phyloP scores from a whole-genome alignment of 1,139 yeast genomes.

The Taphrina confusa region DNA sequence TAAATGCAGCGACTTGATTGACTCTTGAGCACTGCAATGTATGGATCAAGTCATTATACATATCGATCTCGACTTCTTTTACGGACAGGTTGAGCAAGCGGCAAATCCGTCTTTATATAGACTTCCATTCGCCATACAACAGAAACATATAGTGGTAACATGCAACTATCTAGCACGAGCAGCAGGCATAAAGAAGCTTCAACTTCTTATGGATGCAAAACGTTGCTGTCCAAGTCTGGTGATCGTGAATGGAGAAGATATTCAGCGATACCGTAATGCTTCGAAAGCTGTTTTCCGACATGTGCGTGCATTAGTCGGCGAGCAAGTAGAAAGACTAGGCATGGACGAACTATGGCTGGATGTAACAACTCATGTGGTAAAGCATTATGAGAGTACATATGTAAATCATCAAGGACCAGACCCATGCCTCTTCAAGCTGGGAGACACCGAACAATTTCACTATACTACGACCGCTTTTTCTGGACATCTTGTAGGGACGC shows the following conservation, averaged over 20 bases:
- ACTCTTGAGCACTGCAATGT: no score
- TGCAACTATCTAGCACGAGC: slow-evolving; percentile 47
- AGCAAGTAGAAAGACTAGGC: slow-evolving; percentile 47
- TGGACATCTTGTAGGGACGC: slow-evolving; percentile 13
- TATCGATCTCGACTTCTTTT: slow-evolving; percentile 34
- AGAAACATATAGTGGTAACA: slow-evolving; percentile 47
- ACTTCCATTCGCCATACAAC: slow-evolving; percentile 47
- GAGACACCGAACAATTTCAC: background rate
- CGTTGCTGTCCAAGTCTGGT: slow-evolving; percentile 43
- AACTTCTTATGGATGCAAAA: slow-evolving; percentile 42
- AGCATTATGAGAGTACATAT: background rate
- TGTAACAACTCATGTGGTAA: slow-evolving; percentile 39
- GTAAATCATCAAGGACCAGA: background rate
- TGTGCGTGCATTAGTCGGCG: slow-evolving; percentile 42
- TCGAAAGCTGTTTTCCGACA: slow-evolving; percentile 45
- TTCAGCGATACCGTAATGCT: slow-evolving; percentile 46
- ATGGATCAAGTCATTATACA: slow-evolving; percentile 24
- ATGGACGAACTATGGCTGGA: slow-evolving; percentile 49
- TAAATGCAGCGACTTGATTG: no score
- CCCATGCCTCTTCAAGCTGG: background rate
- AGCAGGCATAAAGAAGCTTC: slow-evolving; percentile 46
- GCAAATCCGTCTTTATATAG: slow-evolving; percentile 44
- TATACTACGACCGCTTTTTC: background rate
- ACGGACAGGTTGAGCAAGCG: slow-evolving; percentile 43
- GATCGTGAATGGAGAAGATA: slow-evolving; percentile 48